Evolutionary conservation across 768 basidiomycete genomes (phyloP), one percentile per base, ranked within the genome.

Genomic region (Solioccasus polychromus): DNA sequence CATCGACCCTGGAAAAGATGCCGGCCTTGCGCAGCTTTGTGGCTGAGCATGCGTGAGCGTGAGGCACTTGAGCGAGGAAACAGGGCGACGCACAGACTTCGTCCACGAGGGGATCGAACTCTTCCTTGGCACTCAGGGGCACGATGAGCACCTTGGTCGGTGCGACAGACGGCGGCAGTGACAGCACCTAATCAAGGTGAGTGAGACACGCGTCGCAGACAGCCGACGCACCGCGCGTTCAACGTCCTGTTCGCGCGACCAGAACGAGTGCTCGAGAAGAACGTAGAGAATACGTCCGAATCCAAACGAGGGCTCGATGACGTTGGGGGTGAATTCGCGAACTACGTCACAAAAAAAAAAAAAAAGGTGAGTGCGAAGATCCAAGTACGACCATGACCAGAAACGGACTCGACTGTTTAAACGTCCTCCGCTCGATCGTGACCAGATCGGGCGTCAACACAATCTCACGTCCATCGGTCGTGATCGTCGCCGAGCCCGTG

Each of bases 271-370:
- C 67, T 99, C 96, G 26, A 99, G 82, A 41, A 98, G 75, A 23
- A 81, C 83, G 67, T 97, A 97, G 36, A 97, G 74, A 58, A 98
- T 96, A 44, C 95, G 92, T 43, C 95, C 95, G 54, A 98, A 81
- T 48, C 96, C 95, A 68, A 97, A 96, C 4, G 96, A 99, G 19
- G 96, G 94, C 66, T 97, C 95, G 65, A 98, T 95, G 67, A 99
- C 96, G 68, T 97, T 98, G 29, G 95, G 96, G 44, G 83, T 92
- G 70, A 79, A 96, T 69, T 97, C 94, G 53, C 95, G 90, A 54
- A 91, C 93, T 96, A 53, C 44, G 59, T 61, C 62, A 63, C 46
- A 23, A n/a, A n/a, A n/a, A n/a, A n/a, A n/a, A n/a, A n/a, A n/a
- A n/a, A n/a, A n/a, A n/a, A n/a, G 0, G 38, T 59, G 15, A 59